Base-by-base conservation (phyloP, 2,329 filamentous ascomycete species). In the Chaetomium sp. region DNA sequence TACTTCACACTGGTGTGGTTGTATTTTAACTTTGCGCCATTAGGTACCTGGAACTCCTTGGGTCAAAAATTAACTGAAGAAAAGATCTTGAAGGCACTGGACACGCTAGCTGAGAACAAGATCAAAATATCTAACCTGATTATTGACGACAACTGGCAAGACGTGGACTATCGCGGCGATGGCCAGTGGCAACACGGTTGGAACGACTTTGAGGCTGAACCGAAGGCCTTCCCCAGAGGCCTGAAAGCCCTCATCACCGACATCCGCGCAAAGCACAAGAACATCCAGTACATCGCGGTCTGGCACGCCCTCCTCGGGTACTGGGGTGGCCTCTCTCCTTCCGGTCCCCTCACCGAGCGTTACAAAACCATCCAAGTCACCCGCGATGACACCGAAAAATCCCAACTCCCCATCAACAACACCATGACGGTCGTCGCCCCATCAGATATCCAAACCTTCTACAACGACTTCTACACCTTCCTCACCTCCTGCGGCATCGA, bases 91-190 rank as follows among this genome's bases (percentile, higher is more conserved):
- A 77, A 87, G 49, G 92, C 93, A 1, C 80, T 98, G 0, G 86
- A 92, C 64, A 82, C 84, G 1, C 79, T 99, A 12, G 84, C 88
- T 4, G 80, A 87, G 33, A 84, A 90, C 63, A 85, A 88, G 0
- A 91, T 99, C 72, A 87, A 90, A 50, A 83, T 98, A 54, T 89
- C 87, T 0, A 96, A 88, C 72, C 82, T 99, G 2, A 97, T 98
- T 67, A 96, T 99, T 67, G 95, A 99, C 71, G 95, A 99, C 74
- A 96, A 96, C 71, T 99, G 95, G 95, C 93, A 97, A 76, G 86
- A 89, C 9, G 83, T 96, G 55, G 86, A 85, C 68, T 78, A 81
- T 33, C 70, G 74, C 27, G 81, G 82, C 0, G 73, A 80, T 4
- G 79, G 81, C 21, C 83, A 86, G 67, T 86, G 84, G 67, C 82